Base-by-base conservation (phyloP, 257 asterid genomes). In the Ilex asprella region DNA sequence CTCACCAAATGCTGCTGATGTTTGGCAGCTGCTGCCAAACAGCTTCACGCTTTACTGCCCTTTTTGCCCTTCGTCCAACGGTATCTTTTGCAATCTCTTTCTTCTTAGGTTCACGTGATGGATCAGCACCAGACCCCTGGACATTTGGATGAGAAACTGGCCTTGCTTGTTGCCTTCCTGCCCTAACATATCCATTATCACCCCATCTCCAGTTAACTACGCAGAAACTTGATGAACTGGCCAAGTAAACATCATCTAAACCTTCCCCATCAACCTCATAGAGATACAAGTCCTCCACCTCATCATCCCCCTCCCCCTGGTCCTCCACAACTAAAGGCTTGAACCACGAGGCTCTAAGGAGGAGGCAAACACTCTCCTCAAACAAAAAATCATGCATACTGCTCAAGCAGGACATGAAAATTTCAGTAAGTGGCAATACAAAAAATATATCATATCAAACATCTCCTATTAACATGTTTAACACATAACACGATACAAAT, bases 301-400 rank as follows among this genome's bases (percentile, higher is more conserved):
- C 85, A 35, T 80, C 85, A 12, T 70, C 51, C 59, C 64, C 77
- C 77, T 74, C 95, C 65, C 79, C 87, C 12, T 60, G 70, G 68
- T 76, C 95, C 64, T 80, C 88, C 78, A 77, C 91, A 55, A 76
- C 73, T 75, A 79, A 57, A 30, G 99, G 93, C 61, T 73, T 70
- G 51, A 86, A 92, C 99, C 97, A 92, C 35, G 96, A 56, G 54
- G 99, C 99, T 72, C 96, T 76, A 13, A 89, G 86, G 44, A 92
- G 96, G 67, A 92, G 96, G 80, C 97, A 92, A 12, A 89, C 88
- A 14, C 97, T 86, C 83, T 89, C 97, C 87, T 88, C 96, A 30
- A 84, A 86, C 95, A 92, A 83, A 63, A 77, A 89, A 67, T 92
- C 99, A 11, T 84, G 84, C 29, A 85, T 70, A 78, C 95, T 90